phyloP scores from a whole-genome alignment of 768 basidiomycete species.

The Suillus cothurnatus region DNA sequence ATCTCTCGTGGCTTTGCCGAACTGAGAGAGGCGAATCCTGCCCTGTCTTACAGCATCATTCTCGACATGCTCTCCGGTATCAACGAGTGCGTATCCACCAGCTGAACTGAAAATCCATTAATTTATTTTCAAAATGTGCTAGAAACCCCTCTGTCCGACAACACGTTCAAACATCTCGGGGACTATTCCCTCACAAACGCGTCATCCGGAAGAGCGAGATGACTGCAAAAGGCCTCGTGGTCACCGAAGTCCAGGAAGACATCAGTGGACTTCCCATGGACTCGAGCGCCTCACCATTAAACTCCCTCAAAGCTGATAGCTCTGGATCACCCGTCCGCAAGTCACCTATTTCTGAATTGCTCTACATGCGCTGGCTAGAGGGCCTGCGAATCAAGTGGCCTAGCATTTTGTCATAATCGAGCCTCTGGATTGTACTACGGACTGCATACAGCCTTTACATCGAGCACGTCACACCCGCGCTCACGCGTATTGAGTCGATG shows the following conservation, averaged over 20 bases:
- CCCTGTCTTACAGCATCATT: slow-evolving; percentile 84
- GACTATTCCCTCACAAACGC: slow-evolving; percentile 80
- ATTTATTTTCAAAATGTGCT: slow-evolving; percentile 13
- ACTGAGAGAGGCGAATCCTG: slow-evolving; percentile 79
- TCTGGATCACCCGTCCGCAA: slow-evolving; percentile 51
- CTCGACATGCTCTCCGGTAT: slow-evolving; percentile 89
- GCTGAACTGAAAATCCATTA: background rate
- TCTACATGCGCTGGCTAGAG: slow-evolving; percentile 98
- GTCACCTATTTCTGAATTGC: slow-evolving; percentile 91
- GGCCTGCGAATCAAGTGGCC: slow-evolving; percentile 92
- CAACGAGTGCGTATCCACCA: slow-evolving; percentile 69
- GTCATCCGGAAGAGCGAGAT: slow-evolving; percentile 81
- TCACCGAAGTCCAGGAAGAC: slow-evolving; percentile 81
- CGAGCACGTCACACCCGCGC: background rate
- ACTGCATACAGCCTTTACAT: background rate
- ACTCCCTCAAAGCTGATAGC: slow-evolving; percentile 40
- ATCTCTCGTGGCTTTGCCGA: slow-evolving; percentile 88
- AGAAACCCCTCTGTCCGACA: slow-evolving; percentile 81
- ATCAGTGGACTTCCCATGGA: slow-evolving; percentile 52
- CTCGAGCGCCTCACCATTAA: slow-evolving; percentile 26
- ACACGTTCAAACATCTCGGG: slow-evolving; percentile 79
- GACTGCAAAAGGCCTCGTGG: slow-evolving; percentile 81
- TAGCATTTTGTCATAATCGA: slow-evolving; percentile 49
- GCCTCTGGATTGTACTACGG: background rate
- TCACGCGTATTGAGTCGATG: background rate